Percentiles rank a stretch among this genome's conserved stretches.
Evolutionary conservation across 1,284 basidiomycete species (phyloP).

Genomic region (Cutaneotrichosporon dermatis): DNA sequence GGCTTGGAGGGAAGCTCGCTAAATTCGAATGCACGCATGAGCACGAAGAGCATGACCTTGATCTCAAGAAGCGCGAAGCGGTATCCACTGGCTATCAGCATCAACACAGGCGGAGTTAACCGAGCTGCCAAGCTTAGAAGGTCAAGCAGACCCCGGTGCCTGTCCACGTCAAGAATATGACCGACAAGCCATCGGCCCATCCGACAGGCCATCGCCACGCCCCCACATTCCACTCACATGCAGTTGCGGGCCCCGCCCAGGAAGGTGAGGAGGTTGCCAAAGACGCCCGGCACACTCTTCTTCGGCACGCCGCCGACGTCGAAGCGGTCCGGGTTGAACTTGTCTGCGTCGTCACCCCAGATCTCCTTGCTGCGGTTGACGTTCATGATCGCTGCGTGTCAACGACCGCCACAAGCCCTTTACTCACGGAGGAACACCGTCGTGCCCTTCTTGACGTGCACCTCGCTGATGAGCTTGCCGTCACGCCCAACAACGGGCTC

Average conservation of each 20-base stretch:
- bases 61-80: slow-evolving; percentile 65
- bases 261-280: slow-evolving; percentile 65
- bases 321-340: slow-evolving; percentile 53
- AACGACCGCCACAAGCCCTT: no score
- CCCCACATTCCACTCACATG: slow-evolving; percentile 45
- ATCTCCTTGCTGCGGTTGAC: slow-evolving; percentile 60
- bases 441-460: slow-evolving; percentile 38
- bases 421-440: slow-evolving; percentile 42
- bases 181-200: no score
- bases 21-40: slow-evolving; percentile 58
- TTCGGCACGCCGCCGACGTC: slow-evolving; percentile 31
- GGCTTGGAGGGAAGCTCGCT: slow-evolving; percentile 49
- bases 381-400: slow-evolving; percentile 47
- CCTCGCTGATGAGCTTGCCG: slow-evolving; percentile 43
- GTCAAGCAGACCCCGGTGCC: not conserved
- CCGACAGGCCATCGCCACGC: no score
- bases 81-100: slow-evolving; percentile 57
- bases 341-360: slow-evolving; percentile 65
- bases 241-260: slow-evolving; percentile 63
- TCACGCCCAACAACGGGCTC: slow-evolving; percentile 45
- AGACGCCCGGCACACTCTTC: slow-evolving; percentile 57
- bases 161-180: no score
- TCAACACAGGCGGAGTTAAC: slow-evolving; percentile 45
- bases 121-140: not conserved
- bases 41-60: slow-evolving; percentile 59